Percentiles rank a stretch among this genome's conserved stretches.
Conservation (phyloP, 2,329 filamentous ascomycete species). For the Alternaria brassicicola region DNA sequence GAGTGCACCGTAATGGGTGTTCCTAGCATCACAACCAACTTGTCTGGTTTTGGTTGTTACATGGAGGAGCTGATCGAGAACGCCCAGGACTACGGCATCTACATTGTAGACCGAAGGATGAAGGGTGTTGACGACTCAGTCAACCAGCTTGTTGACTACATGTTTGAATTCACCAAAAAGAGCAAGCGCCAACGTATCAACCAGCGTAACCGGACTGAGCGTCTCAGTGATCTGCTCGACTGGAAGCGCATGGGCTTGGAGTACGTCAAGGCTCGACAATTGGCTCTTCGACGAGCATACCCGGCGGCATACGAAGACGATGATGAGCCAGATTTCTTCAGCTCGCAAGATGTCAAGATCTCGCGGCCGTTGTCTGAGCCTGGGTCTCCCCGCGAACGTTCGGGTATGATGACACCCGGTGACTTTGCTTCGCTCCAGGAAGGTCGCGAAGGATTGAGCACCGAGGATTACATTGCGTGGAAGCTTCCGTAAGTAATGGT, state of each 20-base stretch:
- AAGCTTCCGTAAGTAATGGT: constrained; percentile 83
- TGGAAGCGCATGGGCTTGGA: constrained; percentile 99
- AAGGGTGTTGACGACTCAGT: constrained; percentile 98
- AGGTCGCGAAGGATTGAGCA: constrained; percentile 87
- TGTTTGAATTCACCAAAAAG: constrained; percentile 94
- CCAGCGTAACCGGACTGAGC: constrained; percentile 95
- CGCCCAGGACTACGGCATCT: constrained; percentile 96
- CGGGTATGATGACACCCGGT: constrained; percentile 98
- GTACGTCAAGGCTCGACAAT: constrained; percentile 94
- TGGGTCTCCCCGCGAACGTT: constrained; percentile 86
- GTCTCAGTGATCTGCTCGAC: constrained; percentile 90
- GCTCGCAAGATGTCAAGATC: constrained; percentile 92
- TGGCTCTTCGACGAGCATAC: constrained; percentile 90
- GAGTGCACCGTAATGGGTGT: constrained; percentile 99
- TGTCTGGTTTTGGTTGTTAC: constrained; percentile 97
- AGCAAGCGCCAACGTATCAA: constrained; percentile 97
- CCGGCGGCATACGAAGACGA: constrained; percentile 78
- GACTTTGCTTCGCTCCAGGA: constrained; percentile 98
- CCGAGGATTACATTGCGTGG: constrained; percentile 98
- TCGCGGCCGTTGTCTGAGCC: constrained; percentile 92
- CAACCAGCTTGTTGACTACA: constrained; percentile 88
- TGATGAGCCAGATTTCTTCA: constrained; percentile 88
- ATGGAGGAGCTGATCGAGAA: constrained; percentile 99
- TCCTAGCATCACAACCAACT: constrained; percentile 95
- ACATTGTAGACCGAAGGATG: constrained; percentile 93